Evolutionary conservation across 139 green algal species (phyloP), one percentile per base, ranked within the genome.

Genomic region (Mesostigma viride): DNA sequence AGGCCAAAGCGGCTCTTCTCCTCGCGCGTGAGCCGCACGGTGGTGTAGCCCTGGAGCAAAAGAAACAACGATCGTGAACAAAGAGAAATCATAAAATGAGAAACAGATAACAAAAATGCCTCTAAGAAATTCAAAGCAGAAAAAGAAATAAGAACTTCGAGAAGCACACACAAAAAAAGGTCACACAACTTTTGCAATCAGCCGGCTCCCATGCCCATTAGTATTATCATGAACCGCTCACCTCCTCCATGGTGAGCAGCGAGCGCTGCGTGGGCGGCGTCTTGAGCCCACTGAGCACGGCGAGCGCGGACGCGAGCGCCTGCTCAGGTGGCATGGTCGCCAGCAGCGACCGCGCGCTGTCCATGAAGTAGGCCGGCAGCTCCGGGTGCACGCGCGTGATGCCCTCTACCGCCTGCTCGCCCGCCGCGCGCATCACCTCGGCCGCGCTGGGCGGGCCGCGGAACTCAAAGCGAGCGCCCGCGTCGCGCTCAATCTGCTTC

Each of bases 211-310:
- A 33, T 26, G 26, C 28, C n/a, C 24, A 46, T 61, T n/a, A n/a
- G n/a, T n/a, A n/a, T n/a, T n/a, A n/a, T n/a, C n/a, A n/a, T n/a
- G n/a, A n/a, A n/a, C n/a, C n/a, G n/a, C n/a, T n/a, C n/a, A n/a
- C 88, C 68, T 83, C 68, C 76, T 95, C 82, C 65, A 86, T 79
- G 1, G 85, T 91, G 31, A 95, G 79, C 75, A 90, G 63, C 11
- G 70, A 77, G 20, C 76, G 82, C 14, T 79, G 72, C 68, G 88
- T 67, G 31, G 88, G 87, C 26, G 74, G 48, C 30, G 85, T 71
- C 53, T 75, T 82, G 75, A 96, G 90, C 58, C 92, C 92, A 31
- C 68, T 86, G 70, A 98, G 79, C 22, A 84, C 79, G 0, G 90
- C 92, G 31, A 98, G 84, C 3, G 90, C 88, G 3, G 82, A 79